Base-by-base conservation (phyloP, 371 early-diverging fungal genomes). In the Zychaea mexicana region DNA sequence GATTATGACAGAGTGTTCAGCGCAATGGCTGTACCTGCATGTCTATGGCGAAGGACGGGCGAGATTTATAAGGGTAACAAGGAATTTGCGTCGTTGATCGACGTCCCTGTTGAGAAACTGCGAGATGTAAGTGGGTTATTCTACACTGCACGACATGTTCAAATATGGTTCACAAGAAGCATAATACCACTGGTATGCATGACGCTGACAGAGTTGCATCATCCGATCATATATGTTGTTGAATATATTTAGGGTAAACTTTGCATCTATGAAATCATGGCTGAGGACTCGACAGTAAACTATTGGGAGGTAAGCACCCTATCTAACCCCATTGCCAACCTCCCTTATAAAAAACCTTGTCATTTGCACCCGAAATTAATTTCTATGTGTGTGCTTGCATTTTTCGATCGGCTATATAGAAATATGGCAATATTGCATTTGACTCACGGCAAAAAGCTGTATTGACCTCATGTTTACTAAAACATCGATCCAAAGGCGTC, bases 11-110 rank as follows among this genome's bases (percentile, higher is more conserved):
- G 94, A 54, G 92, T 94, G 28, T 96, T 97, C 69, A 91, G 91
- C 61, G 83, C 94, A 17, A 94, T 96, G 92, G 98, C 95, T 31
- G 89, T 95, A 26, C 98, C 98, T 0, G 91, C 95, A 30, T 95
- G 96, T 70, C 72, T 96, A 32, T 96, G 97, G 98, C 86, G 98
- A 12, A 85, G 98, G 30, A 96, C 97, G 0, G 98, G 98, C 38
- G 97, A 97, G 71, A 96, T 97, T 31, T 96, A 92, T 80, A 96
- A 95, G 68, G 92, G 94, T 12, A 97, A 97, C 81, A 90, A 92
- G 67, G 95, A 94, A 76, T 97, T 97, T 86, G 96, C 96, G 3
- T 79, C 89, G 0, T 76, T 97, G 33, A 91, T 96, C 13, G 91
- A 91, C 49, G 86, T 94, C 4, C 90, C 94, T 5, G 76, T 92